Percentiles rank a stretch among this genome's conserved stretches.
Evolutionary conservation across 805 yeast species (phyloP).

Genomic region (Wickerhamiella kurtzmanii): DNA sequence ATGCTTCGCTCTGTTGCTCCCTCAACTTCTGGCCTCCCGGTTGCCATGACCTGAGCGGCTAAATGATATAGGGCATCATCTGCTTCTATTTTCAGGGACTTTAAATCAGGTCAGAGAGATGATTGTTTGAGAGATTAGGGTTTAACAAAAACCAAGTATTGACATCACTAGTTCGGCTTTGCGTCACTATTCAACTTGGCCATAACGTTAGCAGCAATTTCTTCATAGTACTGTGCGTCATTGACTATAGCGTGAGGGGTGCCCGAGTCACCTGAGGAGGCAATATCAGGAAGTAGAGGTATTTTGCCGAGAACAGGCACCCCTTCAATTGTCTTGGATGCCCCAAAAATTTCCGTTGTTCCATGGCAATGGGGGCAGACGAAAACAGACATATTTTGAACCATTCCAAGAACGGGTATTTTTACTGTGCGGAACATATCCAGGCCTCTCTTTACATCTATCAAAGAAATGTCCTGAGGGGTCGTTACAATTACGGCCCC

Average conservation of each 20-base stretch:
- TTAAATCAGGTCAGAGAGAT: too few relatives aligned
- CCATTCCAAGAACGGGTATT: constrained; percentile 62
- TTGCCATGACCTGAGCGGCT: not conserved
- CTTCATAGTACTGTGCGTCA: constrained; percentile 6
- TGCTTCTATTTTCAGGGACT: too few relatives aligned
- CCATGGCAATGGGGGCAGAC: constrained; percentile 65
- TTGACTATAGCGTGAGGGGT: constrained; percentile 30
- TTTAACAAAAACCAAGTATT: too few relatives aligned
- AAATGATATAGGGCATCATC: too few relatives aligned
- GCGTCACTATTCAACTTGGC: not conserved
- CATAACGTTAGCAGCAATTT: constrained; percentile 9
- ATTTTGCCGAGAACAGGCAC: constrained; percentile 49
- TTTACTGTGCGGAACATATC: constrained; percentile 61
- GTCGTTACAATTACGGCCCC: constrained; percentile 78
- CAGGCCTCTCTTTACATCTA: constrained; percentile 70
- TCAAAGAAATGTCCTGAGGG: constrained; percentile 72
- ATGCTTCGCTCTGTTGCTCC: too few relatives aligned
- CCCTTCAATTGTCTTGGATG: constrained; percentile 38
- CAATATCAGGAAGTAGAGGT: constrained; percentile 51
- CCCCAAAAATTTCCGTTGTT: constrained; percentile 62
- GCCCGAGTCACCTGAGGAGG: constrained; percentile 50
- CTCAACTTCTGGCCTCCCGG: not conserved
- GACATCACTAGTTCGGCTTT: too few relatives aligned
- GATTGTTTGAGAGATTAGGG: too few relatives aligned
- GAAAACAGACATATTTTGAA: constrained; percentile 71